Evolutionary conservation across 2,329 filamentous ascomycete species (phyloP).

Genomic region (Aureobasidium subglaciale): DNA sequence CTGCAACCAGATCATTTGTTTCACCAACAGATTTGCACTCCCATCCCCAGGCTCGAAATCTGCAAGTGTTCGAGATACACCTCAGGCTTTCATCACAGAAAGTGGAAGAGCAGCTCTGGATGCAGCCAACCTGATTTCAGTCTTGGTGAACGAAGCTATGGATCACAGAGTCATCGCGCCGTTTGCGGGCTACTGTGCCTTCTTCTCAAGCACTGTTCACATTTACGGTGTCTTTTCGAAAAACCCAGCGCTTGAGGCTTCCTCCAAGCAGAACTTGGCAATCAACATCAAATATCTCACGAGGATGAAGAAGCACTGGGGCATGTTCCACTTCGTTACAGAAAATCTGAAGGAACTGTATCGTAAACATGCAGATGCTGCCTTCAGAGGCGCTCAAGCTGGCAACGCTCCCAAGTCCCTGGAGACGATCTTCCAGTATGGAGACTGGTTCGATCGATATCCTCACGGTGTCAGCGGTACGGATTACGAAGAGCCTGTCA

Average conservation of each 20-base stretch:
- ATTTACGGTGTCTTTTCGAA: conserved; percentile 87
- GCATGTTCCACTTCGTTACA: conserved; percentile 95
- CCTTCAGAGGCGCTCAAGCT: conserved; percentile 55
- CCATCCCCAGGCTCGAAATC: conserved; percentile 57
- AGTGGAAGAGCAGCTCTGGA: conserved; percentile 69
- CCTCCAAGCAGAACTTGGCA: conserved; percentile 75
- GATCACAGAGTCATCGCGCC: conserved; percentile 78
- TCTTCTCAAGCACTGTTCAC: conserved; percentile 89
- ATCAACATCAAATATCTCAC: conserved; percentile 85
- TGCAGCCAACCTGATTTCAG: conserved; percentile 80
- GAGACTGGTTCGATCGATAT: conserved; percentile 95
- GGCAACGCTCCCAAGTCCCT: conserved; percentile 27
- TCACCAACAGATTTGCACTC: conserved; percentile 81
- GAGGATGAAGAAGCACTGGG: conserved; percentile 97
- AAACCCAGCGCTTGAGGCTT: conserved; percentile 65
- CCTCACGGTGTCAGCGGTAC: conserved; percentile 81
- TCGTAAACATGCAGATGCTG: conserved; percentile 74
- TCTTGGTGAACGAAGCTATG: conserved; percentile 72
- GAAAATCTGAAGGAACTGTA: conserved; percentile 90
- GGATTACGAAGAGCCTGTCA: conserved; percentile 70
- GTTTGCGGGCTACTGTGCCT: conserved; percentile 91
- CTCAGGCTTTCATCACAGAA: conserved; percentile 68
- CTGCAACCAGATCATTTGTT: conserved; percentile 81
- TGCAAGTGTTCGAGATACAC: conserved; percentile 55
- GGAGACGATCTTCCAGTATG: conserved; percentile 75